Evolutionary conservation across 106 monocot species (phyloP).

Genomic region (Dioscorea zingiberensis): DNA sequence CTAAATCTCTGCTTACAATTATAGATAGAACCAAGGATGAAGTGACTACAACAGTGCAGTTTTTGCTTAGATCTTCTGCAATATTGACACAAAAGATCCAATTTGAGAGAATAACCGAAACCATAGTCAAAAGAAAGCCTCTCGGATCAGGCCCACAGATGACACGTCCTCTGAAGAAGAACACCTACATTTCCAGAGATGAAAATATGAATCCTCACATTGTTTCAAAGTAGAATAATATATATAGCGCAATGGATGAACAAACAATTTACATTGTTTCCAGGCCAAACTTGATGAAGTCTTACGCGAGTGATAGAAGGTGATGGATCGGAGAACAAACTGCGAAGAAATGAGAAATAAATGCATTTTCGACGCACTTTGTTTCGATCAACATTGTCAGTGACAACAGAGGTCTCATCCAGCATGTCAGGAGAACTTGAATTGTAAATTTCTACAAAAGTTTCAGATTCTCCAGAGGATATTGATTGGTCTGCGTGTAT

Average conservation of each 20-base stretch:
- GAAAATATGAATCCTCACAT: too few species aligned
- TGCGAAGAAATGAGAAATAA: background rate
- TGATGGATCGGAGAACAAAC: conserved; percentile 1
- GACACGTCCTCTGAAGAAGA: conserved; percentile 31
- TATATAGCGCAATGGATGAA: too few species aligned
- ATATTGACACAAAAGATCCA: conserved; percentile 29
- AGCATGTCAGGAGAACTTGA: background rate
- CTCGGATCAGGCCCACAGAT: conserved; percentile 37
- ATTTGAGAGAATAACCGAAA: conserved; percentile 20
- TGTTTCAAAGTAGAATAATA: too few species aligned
- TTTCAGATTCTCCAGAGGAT: background rate
- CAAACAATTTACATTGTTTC: conserved; percentile 19
- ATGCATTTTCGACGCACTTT: background rate
- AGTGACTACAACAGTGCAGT: background rate
- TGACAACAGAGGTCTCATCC: background rate
- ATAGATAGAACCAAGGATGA: conserved; percentile 17
- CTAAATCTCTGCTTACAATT: conserved; percentile 11
- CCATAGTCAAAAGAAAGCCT: conserved; percentile 23
- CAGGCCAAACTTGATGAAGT: conserved; percentile 38
- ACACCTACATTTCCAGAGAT: conserved; percentile 15
- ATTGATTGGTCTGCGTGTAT: too few species aligned
- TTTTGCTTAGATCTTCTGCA: background rate
- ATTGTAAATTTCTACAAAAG: background rate
- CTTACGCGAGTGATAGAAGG: background rate
- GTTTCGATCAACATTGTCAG: background rate